Percentiles rank a stretch among this genome's conserved stretches.
Evolutionary conservation across 805 yeast species (phyloP).

Genomic region (Huiozyma sinensis): DNA sequence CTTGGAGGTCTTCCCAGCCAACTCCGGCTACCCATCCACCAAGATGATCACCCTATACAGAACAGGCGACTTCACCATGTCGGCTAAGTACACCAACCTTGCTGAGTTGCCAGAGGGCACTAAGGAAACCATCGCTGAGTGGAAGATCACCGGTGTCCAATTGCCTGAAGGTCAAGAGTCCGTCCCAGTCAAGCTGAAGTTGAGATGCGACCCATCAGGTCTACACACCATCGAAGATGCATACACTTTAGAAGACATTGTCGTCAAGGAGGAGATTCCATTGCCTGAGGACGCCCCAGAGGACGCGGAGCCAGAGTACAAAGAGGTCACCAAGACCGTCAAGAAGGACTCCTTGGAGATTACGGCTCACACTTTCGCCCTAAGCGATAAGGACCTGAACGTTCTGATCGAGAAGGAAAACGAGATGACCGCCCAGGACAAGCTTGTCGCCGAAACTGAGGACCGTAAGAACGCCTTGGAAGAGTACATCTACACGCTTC

Average conservation of each 20-base stretch:
- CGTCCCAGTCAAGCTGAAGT: constrained; percentile 81
- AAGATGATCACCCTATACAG: constrained; percentile 92
- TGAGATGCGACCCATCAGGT: constrained; percentile 96
- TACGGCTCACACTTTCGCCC: constrained; percentile 49
- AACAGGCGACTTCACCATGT: constrained; percentile 75
- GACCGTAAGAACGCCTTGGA: constrained; percentile 97
- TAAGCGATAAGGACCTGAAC: constrained; percentile 46
- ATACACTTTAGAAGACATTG: constrained; percentile 84
- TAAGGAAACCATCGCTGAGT: constrained; percentile 57
- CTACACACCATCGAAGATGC: constrained; percentile 90
- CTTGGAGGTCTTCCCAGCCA: constrained; percentile 93
- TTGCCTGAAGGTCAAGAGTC: constrained; percentile 66
- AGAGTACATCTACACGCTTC: constrained; percentile 94
- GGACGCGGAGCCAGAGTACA: constrained; percentile 72
- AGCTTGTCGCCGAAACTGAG: constrained; percentile 96
- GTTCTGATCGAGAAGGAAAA: constrained; percentile 71
- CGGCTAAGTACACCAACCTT: constrained; percentile 75
- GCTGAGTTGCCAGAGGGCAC: constrained; percentile 63
- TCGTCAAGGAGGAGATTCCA: constrained; percentile 81
- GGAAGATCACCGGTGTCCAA: constrained; percentile 80
- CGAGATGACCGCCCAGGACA: constrained; percentile 78
- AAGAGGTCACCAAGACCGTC: constrained; percentile 84
- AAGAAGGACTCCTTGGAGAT: constrained; percentile 75
- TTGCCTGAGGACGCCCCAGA: constrained; percentile 37
- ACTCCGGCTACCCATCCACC: constrained; percentile 87